A percentile compares a stretch with the other conserved stretches of the same genome.
phyloP scores from a whole-genome alignment of 495 filamentous ascomycete genomes.

The Corynascus novoguineensis region DNA sequence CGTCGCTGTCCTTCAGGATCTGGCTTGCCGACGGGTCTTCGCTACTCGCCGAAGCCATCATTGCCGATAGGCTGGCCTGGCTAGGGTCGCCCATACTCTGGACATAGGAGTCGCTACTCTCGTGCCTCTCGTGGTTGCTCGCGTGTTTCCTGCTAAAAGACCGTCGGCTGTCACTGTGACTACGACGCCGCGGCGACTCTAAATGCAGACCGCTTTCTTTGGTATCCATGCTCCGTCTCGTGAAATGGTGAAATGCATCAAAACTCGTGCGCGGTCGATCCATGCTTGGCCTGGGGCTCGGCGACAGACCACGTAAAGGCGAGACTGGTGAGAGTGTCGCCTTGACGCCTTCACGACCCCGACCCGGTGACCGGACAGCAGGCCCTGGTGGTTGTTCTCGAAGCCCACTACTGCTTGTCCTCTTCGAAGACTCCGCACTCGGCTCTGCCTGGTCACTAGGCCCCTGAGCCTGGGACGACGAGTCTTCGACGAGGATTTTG shows the following conservation, averaged over 20 bases:
- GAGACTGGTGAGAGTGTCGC: slow-evolving; percentile 56
- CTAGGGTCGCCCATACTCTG: slow-evolving; percentile 65
- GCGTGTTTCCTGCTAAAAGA: slow-evolving; percentile 42
- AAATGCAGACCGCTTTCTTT: slow-evolving; percentile 34
- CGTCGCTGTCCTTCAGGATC: slow-evolving; percentile 78
- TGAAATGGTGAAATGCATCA: slow-evolving; percentile 39
- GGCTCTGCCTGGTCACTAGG: slow-evolving; percentile 15
- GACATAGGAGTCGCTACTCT: slow-evolving; percentile 71
- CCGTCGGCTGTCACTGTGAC: slow-evolving; percentile 51
- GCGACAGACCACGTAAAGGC: slow-evolving; percentile 33
- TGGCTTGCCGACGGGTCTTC: slow-evolving; percentile 85
- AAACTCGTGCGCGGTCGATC: slow-evolving; percentile 40
- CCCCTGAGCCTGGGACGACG: slow-evolving; percentile 43
- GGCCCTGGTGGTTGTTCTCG: slow-evolving; percentile 11
- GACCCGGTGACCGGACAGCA: slow-evolving; percentile 39
- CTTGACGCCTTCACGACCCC: slow-evolving; percentile 55
- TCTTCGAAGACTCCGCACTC: slow-evolving; percentile 17
- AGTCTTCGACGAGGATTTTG: slow-evolving; percentile 65
- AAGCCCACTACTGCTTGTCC: slow-evolving; percentile 14
- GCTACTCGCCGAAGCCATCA: slow-evolving; percentile 62
- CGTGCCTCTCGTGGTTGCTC: slow-evolving; percentile 48
- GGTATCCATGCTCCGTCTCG: slow-evolving; percentile 48
- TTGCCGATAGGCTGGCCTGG: slow-evolving; percentile 55
- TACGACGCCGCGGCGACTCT: slow-evolving; percentile 43
- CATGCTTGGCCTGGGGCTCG: slow-evolving; percentile 41